These are phyloP conservation scores for Akanthomyces dipterigenus DNA, from an alignment of 2,329 filamentous ascomycete species.

Conservation along the genomic window DNA sequence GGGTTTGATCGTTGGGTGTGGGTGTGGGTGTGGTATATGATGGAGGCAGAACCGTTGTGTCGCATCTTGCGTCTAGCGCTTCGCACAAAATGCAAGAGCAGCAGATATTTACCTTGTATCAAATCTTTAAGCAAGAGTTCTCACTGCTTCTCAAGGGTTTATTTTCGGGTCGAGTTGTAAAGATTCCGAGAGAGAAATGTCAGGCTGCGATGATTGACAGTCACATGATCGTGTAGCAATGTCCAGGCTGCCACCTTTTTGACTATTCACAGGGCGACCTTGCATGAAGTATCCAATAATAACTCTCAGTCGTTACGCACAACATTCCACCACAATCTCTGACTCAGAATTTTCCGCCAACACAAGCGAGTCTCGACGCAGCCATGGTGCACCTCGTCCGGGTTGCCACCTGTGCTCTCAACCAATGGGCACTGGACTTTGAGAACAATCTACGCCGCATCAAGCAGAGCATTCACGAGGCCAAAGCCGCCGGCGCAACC, in stretches of 20 bases:
- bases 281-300: no score
- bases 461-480: constrained; percentile 51
- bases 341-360: no score
- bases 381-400: constrained; percentile 26
- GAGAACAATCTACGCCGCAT: constrained; percentile 58
- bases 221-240: not conserved
- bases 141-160: not conserved
- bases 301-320: no score
- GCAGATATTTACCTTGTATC: not conserved
- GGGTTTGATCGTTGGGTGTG: constrained; percentile 1
- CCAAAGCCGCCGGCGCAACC: constrained; percentile 55
- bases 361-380: not conserved
- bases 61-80: not conserved
- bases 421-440: constrained; percentile 47
- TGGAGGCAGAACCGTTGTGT: not conserved
- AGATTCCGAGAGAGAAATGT: not conserved
- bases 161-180: not conserved
- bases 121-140: not conserved
- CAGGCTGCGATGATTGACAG: not conserved
- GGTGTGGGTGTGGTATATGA: not conserved
- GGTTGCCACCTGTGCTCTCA: constrained; percentile 28
- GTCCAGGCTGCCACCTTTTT: no score
- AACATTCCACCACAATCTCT: no score
- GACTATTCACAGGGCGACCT: no score
- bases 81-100: not conserved